These are phyloP conservation scores for Nicotiana knightiana DNA, from an alignment of 257 asterid species.

Conservation along the genomic window DNA sequence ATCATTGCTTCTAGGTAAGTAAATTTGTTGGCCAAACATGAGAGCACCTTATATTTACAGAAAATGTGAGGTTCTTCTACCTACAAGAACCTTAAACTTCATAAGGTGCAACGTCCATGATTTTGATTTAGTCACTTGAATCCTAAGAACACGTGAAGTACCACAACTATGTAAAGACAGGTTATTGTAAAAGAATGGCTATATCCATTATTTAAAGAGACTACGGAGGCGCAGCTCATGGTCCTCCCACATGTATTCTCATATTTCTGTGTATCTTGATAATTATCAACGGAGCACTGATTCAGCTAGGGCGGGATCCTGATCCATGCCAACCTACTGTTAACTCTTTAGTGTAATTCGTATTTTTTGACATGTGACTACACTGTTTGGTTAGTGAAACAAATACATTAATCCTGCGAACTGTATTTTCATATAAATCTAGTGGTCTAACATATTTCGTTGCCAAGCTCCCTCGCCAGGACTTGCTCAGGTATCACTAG, in stretches of 20 bases:
- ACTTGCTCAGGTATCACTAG: neutral
- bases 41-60: neutral
- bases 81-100: neutral
- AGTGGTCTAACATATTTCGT: neutral
- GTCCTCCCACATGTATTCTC: neutral
- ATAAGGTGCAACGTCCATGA: neutral
- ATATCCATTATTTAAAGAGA: neutral
- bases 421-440: neutral
- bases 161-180: neutral
- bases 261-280: neutral
- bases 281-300: neutral
- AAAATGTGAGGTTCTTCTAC: neutral
- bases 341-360: too few species aligned
- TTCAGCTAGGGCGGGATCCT: neutral
- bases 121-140: neutral
- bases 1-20: neutral
- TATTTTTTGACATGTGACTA: too few species aligned
- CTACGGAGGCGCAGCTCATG: neutral
- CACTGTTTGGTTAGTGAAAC: too few species aligned
- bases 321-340: neutral
- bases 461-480: neutral
- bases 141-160: neutral
- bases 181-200: neutral
- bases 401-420: too few species aligned
- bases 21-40: neutral